A percentile compares a stretch with the other conserved stretches of the same genome.
phyloP scores from a whole-genome alignment of 345 rosid species.

The Dimocarpus longan region DNA sequence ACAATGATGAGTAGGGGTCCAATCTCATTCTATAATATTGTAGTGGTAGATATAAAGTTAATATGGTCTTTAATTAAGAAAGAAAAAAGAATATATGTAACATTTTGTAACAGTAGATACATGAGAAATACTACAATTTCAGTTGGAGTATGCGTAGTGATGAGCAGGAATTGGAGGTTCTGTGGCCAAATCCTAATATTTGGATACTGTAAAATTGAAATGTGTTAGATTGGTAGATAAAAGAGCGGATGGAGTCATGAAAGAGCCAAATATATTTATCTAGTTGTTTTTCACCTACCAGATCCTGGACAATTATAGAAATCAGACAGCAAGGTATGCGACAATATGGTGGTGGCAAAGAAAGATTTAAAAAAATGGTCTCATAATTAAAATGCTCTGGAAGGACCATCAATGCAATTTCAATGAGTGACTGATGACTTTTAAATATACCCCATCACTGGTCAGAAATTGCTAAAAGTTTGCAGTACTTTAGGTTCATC shows the following conservation, averaged over 20 bases:
- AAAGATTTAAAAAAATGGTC: slow-evolving; percentile 1
- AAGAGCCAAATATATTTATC: not conserved
- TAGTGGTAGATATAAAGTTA: not conserved
- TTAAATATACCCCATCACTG: not conserved
- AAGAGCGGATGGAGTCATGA: not conserved
- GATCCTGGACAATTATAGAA: not conserved
- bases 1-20: slow-evolving; percentile 22
- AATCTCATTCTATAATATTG: not conserved
- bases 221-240: not conserved
- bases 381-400: not conserved
- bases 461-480: too few relatives aligned
- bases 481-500: not conserved
- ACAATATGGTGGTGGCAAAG: not conserved
- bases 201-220: not conserved
- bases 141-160: not conserved
- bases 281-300: slow-evolving; percentile 8
- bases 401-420: slow-evolving; percentile 9
- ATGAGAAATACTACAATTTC: not conserved
- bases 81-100: too few relatives aligned
- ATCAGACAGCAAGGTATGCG: not conserved
- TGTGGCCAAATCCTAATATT: too few relatives aligned
- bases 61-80: too few relatives aligned
- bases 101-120: not conserved
- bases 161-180: too few relatives aligned
- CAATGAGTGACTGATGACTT: not conserved